Evolutionary conservation across 305 asterid genomes (phyloP).

Genomic region (Nicotiana rustica): DNA sequence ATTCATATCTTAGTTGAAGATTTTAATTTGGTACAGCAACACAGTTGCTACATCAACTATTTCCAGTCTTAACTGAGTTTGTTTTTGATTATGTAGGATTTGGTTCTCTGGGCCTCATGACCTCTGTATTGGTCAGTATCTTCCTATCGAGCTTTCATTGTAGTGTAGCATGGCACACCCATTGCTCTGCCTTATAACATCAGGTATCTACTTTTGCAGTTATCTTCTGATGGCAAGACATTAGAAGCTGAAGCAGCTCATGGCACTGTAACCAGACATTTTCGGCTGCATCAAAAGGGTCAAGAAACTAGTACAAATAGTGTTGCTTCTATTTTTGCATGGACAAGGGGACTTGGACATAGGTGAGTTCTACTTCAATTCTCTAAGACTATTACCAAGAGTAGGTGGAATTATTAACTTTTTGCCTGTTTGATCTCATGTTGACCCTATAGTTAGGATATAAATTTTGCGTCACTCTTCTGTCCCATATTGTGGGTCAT

Average conservation of each 20-base stretch:
- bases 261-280: slow-evolving; percentile 95
- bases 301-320: slow-evolving; percentile 96
- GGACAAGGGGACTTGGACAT: slow-evolving; percentile 91
- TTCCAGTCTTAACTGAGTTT: slow-evolving; percentile 21
- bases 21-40: not conserved
- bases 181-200: not conserved
- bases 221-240: slow-evolving; percentile 92
- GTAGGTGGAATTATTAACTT: not conserved
- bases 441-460: not conserved
- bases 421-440: not conserved
- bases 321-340: slow-evolving; percentile 94
- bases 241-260: slow-evolving; percentile 98
- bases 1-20: slow-evolving; percentile 24
- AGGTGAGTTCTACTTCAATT: slow-evolving; percentile 54
- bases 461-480: not conserved
- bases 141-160: slow-evolving; percentile 21
- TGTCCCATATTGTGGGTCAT: not conserved
- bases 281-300: slow-evolving; percentile 85
- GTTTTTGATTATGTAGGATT: slow-evolving; percentile 62
- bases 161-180: not conserved
- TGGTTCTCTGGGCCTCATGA: slow-evolving; percentile 96
- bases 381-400: slow-evolving; percentile 3
- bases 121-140: slow-evolving; percentile 76
- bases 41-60: slow-evolving; percentile 20
- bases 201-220: slow-evolving; percentile 50